Percentiles rank a stretch among this genome's conserved stretches.
These are phyloP conservation scores for Multifurca ochricompacta DNA, from an alignment of 768 basidiomycete species.

Conservation along the genomic window DNA sequence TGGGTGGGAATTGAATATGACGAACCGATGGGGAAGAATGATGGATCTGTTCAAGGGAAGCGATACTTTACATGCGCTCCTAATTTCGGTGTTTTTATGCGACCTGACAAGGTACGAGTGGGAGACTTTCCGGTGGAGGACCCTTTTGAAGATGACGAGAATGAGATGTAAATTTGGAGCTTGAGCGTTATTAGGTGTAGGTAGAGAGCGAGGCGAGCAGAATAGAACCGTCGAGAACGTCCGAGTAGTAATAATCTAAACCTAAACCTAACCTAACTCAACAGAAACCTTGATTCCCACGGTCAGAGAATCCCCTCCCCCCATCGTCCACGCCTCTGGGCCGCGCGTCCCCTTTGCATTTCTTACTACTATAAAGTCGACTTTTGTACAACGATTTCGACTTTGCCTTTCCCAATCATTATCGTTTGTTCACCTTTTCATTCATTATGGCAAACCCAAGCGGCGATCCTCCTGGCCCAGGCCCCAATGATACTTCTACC, in stretches of 20 bases:
- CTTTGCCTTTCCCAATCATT: background rate
- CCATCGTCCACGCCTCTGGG: too few relatives aligned
- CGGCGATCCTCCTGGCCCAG: conserved; percentile 76
- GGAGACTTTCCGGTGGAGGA: conserved; percentile 88
- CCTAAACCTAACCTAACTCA: too few relatives aligned
- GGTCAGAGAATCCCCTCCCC: background rate
- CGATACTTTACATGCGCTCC: conserved; percentile 77
- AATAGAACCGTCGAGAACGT: conserved; percentile 12
- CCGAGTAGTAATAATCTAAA: too few relatives aligned
- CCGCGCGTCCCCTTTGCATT: conserved; percentile 19
- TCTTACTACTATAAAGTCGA: conserved; percentile 10
- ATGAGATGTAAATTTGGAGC: conserved; percentile 60
- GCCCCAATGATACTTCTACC: conserved; percentile 83
- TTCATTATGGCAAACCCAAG: conserved; percentile 68
- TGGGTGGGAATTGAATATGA: conserved; percentile 97
- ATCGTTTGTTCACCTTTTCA: background rate
- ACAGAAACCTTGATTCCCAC: conserved; percentile 10
- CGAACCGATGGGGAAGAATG: conserved; percentile 92
- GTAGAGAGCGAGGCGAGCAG: too few relatives aligned
- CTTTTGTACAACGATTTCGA: background rate
- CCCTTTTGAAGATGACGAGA: conserved; percentile 68
- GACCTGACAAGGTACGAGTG: conserved; percentile 68
- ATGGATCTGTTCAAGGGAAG: conserved; percentile 85
- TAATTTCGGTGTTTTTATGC: conserved; percentile 80
- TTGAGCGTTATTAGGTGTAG: too few relatives aligned